Percentiles rank a stretch among this genome's conserved stretches.
These are phyloP conservation scores for Apostasia shenzhenica DNA, from an alignment of 106 monocot species.

Conservation along the genomic window DNA sequence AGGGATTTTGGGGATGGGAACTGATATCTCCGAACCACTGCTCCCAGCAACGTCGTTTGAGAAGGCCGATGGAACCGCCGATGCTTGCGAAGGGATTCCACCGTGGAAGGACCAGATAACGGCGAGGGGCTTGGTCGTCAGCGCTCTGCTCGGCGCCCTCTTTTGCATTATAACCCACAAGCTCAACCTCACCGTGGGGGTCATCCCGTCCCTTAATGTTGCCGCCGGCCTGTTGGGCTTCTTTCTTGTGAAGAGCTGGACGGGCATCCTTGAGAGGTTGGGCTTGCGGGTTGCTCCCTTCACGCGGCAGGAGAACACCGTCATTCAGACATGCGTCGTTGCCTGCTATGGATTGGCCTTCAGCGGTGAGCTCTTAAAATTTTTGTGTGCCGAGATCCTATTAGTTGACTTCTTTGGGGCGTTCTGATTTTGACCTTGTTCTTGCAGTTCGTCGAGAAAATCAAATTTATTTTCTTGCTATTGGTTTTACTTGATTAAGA, in stretches of 20 bases:
- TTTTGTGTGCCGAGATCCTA: background rate
- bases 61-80: background rate
- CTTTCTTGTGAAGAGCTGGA: slow-evolving; percentile 84
- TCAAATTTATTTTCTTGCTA: background rate
- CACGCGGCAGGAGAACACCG: slow-evolving; percentile 92
- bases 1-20: slow-evolving; percentile 17
- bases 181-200: slow-evolving; percentile 92
- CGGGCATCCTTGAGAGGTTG: slow-evolving; percentile 33
- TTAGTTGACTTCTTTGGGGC: background rate
- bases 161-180: slow-evolving; percentile 97
- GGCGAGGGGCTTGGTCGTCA: slow-evolving; percentile 57
- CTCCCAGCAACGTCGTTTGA: slow-evolving; percentile 7
- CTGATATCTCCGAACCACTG: slow-evolving; percentile 49
- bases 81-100: slow-evolving; percentile 24
- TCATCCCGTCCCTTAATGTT: slow-evolving; percentile 93
- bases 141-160: slow-evolving; percentile 65
- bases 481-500: background rate
- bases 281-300: slow-evolving; percentile 55
- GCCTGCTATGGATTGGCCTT: slow-evolving; percentile 95
- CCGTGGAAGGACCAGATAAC: slow-evolving; percentile 89
- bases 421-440: background rate
- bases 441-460: background rate
- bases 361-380: slow-evolving; percentile 43
- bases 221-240: slow-evolving; percentile 88
- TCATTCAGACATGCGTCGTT: slow-evolving; percentile 95